phyloP scores from a whole-genome alignment of 2,329 filamentous ascomycete genomes.

The Cladophialophora chaetospira region DNA sequence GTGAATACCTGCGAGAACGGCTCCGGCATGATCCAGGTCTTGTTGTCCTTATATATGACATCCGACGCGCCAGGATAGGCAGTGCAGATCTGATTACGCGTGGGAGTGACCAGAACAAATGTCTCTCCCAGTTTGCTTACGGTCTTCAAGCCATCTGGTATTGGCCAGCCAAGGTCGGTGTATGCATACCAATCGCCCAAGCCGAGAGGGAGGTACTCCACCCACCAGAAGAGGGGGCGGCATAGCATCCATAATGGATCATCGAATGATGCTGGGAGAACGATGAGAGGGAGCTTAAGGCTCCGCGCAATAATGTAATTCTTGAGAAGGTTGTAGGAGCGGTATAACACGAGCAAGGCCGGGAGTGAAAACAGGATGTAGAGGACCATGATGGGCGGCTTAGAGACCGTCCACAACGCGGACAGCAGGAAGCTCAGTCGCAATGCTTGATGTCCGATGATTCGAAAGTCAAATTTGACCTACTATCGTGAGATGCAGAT shows the following conservation, averaged over 20 bases:
- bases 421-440: no score
- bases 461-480: no score
- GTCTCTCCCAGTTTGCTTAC: slow-evolving; percentile 2
- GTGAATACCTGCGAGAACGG: slow-evolving; percentile 28
- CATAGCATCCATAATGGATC: slow-evolving; percentile 9
- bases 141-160: neutral
- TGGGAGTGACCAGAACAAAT: slow-evolving; percentile 10
- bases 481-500: no score
- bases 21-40: neutral
- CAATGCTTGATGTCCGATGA: no score
- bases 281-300: slow-evolving; percentile 9
- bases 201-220: slow-evolving; percentile 8
- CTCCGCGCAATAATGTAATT: slow-evolving; percentile 18
- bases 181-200: slow-evolving; percentile 16
- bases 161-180: slow-evolving; percentile 18
- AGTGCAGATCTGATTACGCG: neutral
- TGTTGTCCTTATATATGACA: neutral
- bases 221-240: slow-evolving; percentile 10
- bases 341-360: neutral
- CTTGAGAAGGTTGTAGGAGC: neutral
- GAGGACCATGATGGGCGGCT: no score
- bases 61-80: neutral
- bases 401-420: no score
- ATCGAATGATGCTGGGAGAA: slow-evolving; percentile 4
- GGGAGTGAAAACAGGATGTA: neutral